These are phyloP conservation scores for Haplosporangium sp. DNA, from an alignment of 371 early-diverging fungal species.

Conservation along the genomic window DNA sequence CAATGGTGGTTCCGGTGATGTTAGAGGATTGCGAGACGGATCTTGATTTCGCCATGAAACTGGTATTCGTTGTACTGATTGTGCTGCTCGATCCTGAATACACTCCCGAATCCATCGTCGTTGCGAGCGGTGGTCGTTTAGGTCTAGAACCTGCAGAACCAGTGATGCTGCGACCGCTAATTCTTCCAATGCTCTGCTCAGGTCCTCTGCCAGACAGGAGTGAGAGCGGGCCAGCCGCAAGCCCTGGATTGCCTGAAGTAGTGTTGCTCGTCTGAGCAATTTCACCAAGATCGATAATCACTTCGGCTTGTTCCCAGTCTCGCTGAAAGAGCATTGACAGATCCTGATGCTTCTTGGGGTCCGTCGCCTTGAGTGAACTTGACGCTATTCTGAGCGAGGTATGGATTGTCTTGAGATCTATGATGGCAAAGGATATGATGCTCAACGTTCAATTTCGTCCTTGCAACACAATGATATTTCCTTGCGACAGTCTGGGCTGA, in stretches of 20 bases:
- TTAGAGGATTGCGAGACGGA: constrained; percentile 22
- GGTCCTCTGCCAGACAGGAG: constrained; percentile 23
- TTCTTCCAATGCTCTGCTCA: constrained; percentile 7
- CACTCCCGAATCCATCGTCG: no score
- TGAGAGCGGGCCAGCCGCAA: constrained; percentile 36
- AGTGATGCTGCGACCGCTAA: constrained; percentile 3
- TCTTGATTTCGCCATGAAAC: neutral
- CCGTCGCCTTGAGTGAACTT: constrained; percentile 34
- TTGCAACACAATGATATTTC: no score
- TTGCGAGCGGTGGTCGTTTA: no score
- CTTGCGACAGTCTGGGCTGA: neutral
- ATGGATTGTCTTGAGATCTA: constrained; percentile 37
- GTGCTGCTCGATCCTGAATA: no score
- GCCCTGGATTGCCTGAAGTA: constrained; percentile 4
- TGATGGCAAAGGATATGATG: neutral
- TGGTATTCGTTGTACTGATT: neutral
- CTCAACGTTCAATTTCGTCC: no score
- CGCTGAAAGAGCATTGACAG: constrained; percentile 47
- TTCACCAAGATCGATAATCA: constrained; percentile 56
- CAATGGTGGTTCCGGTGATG: constrained; percentile 13
- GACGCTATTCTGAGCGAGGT: constrained; percentile 37
- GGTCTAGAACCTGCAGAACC: no score
- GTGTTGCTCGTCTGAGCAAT: constrained; percentile 49
- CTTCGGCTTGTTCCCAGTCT: constrained; percentile 57
- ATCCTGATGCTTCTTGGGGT: constrained; percentile 47